These are phyloP conservation scores for Ostreobium quekettii DNA, from an alignment of 139 green algal species.

Conservation along the genomic window DNA sequence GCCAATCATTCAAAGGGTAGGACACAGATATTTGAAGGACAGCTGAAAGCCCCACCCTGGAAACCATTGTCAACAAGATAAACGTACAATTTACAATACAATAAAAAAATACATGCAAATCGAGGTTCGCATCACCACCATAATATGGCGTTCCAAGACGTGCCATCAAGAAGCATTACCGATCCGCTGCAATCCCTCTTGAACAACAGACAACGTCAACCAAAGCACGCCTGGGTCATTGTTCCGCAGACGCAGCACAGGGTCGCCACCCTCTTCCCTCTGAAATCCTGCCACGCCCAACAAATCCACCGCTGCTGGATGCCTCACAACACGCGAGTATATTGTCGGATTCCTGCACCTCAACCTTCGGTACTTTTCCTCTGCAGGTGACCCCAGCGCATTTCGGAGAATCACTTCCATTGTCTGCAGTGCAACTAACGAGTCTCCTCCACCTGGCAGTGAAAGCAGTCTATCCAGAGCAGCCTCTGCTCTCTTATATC, in stretches of 20 bases:
- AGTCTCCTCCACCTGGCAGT: neutral
- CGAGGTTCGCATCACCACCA: too few relatives aligned
- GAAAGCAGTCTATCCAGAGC: neutral
- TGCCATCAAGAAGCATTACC: too few relatives aligned
- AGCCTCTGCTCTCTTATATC: neutral
- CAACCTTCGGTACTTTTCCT: constrained; percentile 14
- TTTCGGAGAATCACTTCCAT: constrained; percentile 17
- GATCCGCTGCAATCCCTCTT: neutral
- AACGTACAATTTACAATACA: too few relatives aligned
- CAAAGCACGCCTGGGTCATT: neutral
- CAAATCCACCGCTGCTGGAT: constrained; percentile 2
- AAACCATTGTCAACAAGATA: too few relatives aligned
- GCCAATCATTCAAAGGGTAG: too few relatives aligned
- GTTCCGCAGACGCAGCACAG: neutral
- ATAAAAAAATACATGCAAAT: too few relatives aligned
- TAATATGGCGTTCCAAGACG: too few relatives aligned
- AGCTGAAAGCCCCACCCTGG: too few relatives aligned
- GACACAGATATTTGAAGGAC: too few relatives aligned
- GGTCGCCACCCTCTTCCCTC: constrained; percentile 5
- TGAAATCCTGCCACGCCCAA: constrained; percentile 1
- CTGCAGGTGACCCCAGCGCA: neutral
- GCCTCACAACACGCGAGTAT: neutral
- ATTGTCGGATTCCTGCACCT: constrained; percentile 2
- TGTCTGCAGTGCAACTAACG: constrained; percentile 4
- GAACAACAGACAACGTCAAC: neutral